Conservation (phyloP, 139 green algal species). For the Chlamydomonas sphaeroides region DNA sequence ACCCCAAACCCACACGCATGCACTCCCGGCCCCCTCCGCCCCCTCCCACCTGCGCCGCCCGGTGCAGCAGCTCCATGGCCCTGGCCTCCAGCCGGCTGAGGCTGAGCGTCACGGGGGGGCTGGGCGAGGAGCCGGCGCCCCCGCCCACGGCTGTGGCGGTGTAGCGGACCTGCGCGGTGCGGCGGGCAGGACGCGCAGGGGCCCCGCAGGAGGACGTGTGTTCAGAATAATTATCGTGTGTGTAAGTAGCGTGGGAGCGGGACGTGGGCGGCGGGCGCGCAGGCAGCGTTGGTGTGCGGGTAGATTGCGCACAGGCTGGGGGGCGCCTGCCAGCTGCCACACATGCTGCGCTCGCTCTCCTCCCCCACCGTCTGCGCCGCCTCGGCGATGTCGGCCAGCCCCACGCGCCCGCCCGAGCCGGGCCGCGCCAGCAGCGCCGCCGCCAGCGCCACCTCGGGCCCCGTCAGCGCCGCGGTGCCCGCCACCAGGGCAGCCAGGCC, state of each 20-base stretch:
- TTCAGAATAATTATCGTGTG: no score
- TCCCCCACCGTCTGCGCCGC: neutral
- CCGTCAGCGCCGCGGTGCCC: constrained; percentile 10
- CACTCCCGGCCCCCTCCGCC: no score
- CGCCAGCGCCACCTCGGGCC: constrained; percentile 11
- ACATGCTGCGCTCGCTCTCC: no score
- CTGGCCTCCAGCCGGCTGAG: constrained; percentile 6
- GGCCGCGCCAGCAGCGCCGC: neutral
- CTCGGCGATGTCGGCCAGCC: neutral
- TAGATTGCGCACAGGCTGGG: no score
- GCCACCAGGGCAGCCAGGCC: neutral
- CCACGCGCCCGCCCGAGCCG: constrained; percentile 22
- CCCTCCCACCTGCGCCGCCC: constrained; percentile 15
- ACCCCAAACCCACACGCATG: no score
- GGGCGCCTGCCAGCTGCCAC: no score
- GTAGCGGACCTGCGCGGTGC: constrained; percentile 15
- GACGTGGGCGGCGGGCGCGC: no score
- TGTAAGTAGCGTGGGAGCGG: no score
- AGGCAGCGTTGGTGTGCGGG: no score
- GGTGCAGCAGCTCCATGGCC: constrained; percentile 22
- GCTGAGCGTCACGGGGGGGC: constrained; percentile 17
- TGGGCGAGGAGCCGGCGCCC: neutral
- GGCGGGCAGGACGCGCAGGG: no score
- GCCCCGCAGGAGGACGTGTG: no score
- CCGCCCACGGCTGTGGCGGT: constrained; percentile 6